A percentile compares a stretch with the other conserved stretches of the same genome.
Evolutionary conservation across 2,329 filamentous ascomycete genomes (phyloP).

Genomic region (Fusarium sp.): DNA sequence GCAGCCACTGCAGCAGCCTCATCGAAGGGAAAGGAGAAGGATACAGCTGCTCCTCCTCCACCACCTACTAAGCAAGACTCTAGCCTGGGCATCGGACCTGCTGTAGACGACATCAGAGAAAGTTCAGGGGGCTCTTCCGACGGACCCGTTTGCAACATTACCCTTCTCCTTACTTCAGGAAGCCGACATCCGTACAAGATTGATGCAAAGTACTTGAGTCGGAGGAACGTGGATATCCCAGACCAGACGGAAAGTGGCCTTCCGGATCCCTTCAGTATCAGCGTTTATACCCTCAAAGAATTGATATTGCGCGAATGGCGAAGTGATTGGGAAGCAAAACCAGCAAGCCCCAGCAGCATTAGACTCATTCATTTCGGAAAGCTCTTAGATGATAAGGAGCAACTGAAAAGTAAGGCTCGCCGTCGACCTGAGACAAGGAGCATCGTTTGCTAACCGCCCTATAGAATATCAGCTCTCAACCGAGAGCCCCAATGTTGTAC

Average conservation of each 20-base stretch:
- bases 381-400: slow-evolving; percentile 87
- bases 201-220: slow-evolving; percentile 84
- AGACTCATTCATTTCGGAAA: slow-evolving; percentile 92
- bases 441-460: slow-evolving; percentile 2
- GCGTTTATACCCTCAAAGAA: slow-evolving; percentile 93
- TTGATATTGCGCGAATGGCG: slow-evolving; percentile 93
- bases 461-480: slow-evolving; percentile 81
- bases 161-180: slow-evolving; percentile 82
- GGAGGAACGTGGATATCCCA: slow-evolving; percentile 80
- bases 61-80: slow-evolving; percentile 48
- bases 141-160: slow-evolving; percentile 73
- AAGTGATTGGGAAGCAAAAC: slow-evolving; percentile 88
- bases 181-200: slow-evolving; percentile 90
- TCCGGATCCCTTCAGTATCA: slow-evolving; percentile 87
- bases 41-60: slow-evolving; percentile 39
- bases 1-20: slow-evolving; percentile 32
- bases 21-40: slow-evolving; percentile 50
- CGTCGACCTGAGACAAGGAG: neutral
- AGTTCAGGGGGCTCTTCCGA: slow-evolving; percentile 45
- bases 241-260: slow-evolving; percentile 67
- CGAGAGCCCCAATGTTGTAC: slow-evolving; percentile 84
- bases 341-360: slow-evolving; percentile 88
- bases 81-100: slow-evolving; percentile 55
- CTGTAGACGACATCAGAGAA: slow-evolving; percentile 54
- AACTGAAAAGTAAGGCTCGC: slow-evolving; percentile 75